Evolutionary conservation across 495 filamentous ascomycete genomes (phyloP), one percentile per base, ranked within the genome.

Genomic region (Penicillium diatomitis): DNA sequence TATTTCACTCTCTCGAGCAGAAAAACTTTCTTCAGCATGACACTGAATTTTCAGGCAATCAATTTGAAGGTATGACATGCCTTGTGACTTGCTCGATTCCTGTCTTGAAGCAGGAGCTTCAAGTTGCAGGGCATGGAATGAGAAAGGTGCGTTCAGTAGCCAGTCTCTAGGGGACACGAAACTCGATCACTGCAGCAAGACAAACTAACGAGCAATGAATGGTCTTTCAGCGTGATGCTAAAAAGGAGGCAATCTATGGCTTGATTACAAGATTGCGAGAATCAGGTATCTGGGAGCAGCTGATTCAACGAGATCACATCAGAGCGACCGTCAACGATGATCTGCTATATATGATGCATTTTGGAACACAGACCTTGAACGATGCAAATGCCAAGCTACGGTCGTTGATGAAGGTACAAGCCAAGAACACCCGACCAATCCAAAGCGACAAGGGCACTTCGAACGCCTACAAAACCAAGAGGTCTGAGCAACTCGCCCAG

Each of bases 301-400:
- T 46, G 8, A 5, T 43, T 3, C 32, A 40, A 20, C 20, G 35
- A 5, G 32, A 39, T n/a, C 38, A 42, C 8, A 20, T 20, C 5
- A 41, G 28, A 5, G 31, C 52, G 11, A 41, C 20, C 7, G 27
- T 51, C 3, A 46, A 56, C 41, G 49, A 49, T 28, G 53, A 56
- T 31, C 34, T 56, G n/a, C 32, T 49, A 40, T 48, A 33, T 6
- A 46, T 46, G 38, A 52, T 56, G 37, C 30, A 20, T 5, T 41
- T 37, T 46, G 37, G 39, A 43, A 20, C 31, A 12, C 33, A 38
- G 20, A 46, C 27, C 28, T 7, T 47, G 27, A 40, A 43, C 28
- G 11, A 41, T 4, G 40, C 28, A 9, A 44, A 33, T 34, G 31
- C 32, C n/a, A 44, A 32, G 4, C 41, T 44, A 11, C 29, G 41